phyloP scores from a whole-genome alignment of 768 basidiomycete species.

The Rhizopogon rudus region DNA sequence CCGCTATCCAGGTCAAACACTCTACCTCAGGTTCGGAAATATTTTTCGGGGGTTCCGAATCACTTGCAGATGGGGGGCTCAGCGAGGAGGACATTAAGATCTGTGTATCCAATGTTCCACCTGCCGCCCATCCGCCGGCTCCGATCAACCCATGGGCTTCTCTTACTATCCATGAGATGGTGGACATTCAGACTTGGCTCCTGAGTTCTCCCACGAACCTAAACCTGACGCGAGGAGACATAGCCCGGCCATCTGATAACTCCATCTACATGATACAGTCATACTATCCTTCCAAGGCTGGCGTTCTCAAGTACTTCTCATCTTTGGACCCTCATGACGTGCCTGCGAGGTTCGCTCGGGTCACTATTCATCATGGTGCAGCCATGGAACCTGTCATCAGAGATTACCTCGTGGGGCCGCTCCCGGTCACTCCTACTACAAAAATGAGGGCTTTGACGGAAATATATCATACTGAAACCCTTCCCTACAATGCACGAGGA shows the following conservation, averaged over 20 bases:
- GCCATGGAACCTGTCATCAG: slow-evolving; percentile 34
- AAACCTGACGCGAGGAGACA: slow-evolving; percentile 40
- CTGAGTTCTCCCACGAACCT: slow-evolving; percentile 32
- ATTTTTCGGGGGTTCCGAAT: background rate
- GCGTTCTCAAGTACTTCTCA: slow-evolving; percentile 42
- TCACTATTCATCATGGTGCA: slow-evolving; percentile 46
- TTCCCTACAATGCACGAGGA: slow-evolving; percentile 52
- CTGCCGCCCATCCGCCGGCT: slow-evolving; percentile 33
- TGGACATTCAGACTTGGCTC: slow-evolving; percentile 43
- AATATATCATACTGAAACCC: slow-evolving; percentile 46
- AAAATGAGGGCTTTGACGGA: slow-evolving; percentile 36
- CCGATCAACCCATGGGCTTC: slow-evolving; percentile 49
- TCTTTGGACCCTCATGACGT: slow-evolving; percentile 19
- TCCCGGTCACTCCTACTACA: slow-evolving; percentile 41
- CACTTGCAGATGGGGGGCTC: background rate
- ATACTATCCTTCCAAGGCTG: slow-evolving; percentile 43
- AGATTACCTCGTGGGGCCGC: slow-evolving; percentile 56
- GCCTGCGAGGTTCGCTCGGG: slow-evolving; percentile 41
- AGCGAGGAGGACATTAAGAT: slow-evolving; percentile 19
- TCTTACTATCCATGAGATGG: slow-evolving; percentile 39
- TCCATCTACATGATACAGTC: slow-evolving; percentile 45
- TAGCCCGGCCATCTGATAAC: slow-evolving; percentile 41
- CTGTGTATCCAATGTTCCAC: slow-evolving; percentile 29
- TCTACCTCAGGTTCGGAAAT: background rate
- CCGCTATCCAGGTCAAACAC: slow-evolving; percentile 5